These are phyloP conservation scores for Paramecium pentaurelia DNA, from an alignment of 73 alveolate species.

Conservation along the genomic window DNA sequence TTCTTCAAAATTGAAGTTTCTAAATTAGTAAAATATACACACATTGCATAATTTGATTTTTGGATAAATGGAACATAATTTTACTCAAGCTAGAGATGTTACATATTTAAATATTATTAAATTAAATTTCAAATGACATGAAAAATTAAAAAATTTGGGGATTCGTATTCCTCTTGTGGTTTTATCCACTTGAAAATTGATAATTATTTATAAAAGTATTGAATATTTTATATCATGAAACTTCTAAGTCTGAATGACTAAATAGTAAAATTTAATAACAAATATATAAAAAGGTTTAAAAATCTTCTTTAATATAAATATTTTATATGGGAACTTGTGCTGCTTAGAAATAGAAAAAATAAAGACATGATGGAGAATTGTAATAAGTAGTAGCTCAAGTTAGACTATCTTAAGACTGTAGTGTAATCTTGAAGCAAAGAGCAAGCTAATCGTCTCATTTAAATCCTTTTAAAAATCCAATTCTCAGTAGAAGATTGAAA, in stretches of 20 bases:
- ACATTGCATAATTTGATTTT: too few species aligned
- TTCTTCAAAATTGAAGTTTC: too few species aligned
- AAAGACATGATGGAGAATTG: not conserved
- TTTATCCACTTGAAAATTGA: not conserved
- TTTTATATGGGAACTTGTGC: not conserved
- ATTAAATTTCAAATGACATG: too few species aligned
- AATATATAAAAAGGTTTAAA: not conserved
- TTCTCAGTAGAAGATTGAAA: not conserved
- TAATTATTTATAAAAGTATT: not conserved
- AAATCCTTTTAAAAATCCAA: not conserved
- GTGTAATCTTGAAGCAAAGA: not conserved
- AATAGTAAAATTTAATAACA: not conserved
- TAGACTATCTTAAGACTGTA: not conserved
- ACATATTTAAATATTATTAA: too few species aligned
- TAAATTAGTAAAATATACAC: too few species aligned
- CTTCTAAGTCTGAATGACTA: not conserved
- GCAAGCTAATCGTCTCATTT: not conserved
- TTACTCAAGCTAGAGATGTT: too few species aligned
- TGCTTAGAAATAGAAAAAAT: not conserved
- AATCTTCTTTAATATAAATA: not conserved
- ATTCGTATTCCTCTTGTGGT: too few species aligned
- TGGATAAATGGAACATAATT: too few species aligned
- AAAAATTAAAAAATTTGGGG: too few species aligned
- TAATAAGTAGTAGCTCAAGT: not conserved
- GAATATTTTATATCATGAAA: not conserved